Percentiles rank a stretch among this genome's conserved stretches.
phyloP scores from a whole-genome alignment of 1,284 basidiomycete species.

The Ceratobasidium sp. region DNA sequence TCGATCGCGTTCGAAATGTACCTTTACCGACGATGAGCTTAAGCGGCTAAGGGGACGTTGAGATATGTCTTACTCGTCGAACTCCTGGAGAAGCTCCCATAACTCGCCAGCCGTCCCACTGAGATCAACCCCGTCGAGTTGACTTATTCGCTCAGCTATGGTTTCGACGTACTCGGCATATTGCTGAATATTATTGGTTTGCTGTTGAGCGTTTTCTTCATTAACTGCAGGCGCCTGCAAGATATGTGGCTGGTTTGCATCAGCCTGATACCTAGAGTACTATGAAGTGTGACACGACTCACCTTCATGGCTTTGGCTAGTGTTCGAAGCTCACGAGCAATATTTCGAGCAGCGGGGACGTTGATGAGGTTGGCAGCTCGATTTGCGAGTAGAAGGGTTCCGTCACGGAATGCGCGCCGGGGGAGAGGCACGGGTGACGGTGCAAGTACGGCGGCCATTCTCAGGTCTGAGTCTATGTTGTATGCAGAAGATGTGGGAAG shows the following conservation, averaged over 20 bases:
- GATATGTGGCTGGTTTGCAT: background rate
- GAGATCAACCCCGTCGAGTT: background rate
- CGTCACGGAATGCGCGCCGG: background rate
- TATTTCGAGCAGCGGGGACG: background rate
- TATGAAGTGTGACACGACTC: background rate
- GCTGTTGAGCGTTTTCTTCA: background rate
- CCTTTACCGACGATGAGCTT: background rate
- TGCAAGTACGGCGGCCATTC: background rate
- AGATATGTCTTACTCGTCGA: background rate
- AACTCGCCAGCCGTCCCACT: background rate
- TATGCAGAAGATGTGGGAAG: background rate
- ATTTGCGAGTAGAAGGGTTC: background rate
- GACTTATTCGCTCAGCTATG: background rate
- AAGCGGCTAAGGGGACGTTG: background rate
- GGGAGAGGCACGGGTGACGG: background rate
- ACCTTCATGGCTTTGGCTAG: slow-evolving; percentile 2
- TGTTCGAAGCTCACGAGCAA: background rate
- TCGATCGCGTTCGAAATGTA: background rate
- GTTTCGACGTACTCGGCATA: background rate
- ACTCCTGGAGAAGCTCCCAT: background rate
- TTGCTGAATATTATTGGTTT: background rate
- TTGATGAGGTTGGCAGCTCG: background rate
- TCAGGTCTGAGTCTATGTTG: background rate
- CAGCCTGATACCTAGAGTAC: background rate
- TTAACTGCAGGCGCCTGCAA: background rate